Conservation (phyloP, 2,329 filamentous ascomycete genomes). For the Verticillium zaregamsianum region DNA sequence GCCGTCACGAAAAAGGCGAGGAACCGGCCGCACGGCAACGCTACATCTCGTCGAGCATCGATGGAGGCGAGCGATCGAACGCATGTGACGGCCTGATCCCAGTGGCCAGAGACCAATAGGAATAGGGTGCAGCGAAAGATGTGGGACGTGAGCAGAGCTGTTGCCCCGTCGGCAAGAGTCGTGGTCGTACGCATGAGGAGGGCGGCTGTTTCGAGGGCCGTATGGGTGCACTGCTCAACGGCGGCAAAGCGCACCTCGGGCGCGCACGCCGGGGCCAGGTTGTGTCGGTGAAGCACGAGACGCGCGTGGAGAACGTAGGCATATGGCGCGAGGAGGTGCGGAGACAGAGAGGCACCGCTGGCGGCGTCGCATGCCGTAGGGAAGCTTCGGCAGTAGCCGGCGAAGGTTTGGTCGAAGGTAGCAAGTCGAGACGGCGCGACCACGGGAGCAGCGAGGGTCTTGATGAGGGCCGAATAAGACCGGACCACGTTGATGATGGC, state of each 20-base stretch:
- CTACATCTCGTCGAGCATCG: constrained; percentile 66
- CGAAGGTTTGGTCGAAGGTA: constrained; percentile 80
- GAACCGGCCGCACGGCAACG: constrained; percentile 75
- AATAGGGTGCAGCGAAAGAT: constrained; percentile 84
- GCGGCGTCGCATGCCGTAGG: constrained; percentile 69
- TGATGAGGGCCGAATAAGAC: constrained; percentile 68
- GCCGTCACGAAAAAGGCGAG: constrained; percentile 74
- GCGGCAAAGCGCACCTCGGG: constrained; percentile 64
- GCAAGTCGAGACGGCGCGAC: constrained; percentile 65
- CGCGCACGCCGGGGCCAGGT: constrained; percentile 70
- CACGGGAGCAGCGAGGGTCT: constrained; percentile 62
- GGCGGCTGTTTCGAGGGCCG: constrained; percentile 73
- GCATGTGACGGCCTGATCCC: constrained; percentile 67
- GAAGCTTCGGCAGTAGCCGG: constrained; percentile 68
- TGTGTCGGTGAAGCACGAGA: constrained; percentile 84
- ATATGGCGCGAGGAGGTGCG: constrained; percentile 69
- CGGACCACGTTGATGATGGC: constrained; percentile 79
- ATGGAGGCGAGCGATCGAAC: constrained; percentile 69
- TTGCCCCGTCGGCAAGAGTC: constrained; percentile 62
- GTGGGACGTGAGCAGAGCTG: constrained; percentile 73
- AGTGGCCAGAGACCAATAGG: constrained; percentile 69
- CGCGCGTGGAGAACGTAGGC: constrained; percentile 77
- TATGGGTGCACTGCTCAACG: constrained; percentile 70
- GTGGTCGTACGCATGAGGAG: constrained; percentile 65
- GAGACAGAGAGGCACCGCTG: constrained; percentile 64